Conservation (phyloP, 2,329 filamentous ascomycete species). For the Aspergillus oerlinghausenensis region DNA sequence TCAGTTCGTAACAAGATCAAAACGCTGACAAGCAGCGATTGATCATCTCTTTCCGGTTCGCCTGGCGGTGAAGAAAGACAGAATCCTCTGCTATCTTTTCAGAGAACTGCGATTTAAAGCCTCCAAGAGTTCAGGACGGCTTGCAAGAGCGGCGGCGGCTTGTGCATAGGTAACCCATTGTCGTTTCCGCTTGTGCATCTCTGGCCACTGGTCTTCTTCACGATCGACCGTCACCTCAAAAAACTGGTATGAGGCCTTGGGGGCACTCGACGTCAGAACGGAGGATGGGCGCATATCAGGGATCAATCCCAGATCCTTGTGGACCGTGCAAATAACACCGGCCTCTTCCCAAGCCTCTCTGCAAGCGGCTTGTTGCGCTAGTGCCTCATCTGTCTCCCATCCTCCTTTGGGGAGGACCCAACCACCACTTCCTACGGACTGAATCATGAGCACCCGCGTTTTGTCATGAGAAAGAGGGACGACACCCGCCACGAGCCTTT, state of each 20-base stretch:
- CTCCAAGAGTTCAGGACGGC: constrained; percentile 80
- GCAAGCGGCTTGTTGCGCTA: constrained; percentile 74
- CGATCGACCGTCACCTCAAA: constrained; percentile 80
- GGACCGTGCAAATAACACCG: constrained; percentile 79
- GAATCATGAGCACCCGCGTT: constrained; percentile 84
- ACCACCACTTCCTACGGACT: constrained; percentile 82
- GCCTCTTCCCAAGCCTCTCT: constrained; percentile 98
- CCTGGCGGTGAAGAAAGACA: constrained; percentile 1
- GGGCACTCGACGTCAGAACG: constrained; percentile 54
- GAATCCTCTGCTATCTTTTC: constrained; percentile 40
- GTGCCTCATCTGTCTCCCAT: constrained; percentile 92
- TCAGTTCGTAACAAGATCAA: constrained; percentile 19
- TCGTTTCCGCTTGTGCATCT: constrained; percentile 83
- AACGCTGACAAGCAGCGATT: neutral
- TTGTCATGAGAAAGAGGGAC: constrained; percentile 85
- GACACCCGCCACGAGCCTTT: constrained; percentile 90
- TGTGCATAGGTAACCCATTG: constrained; percentile 84
- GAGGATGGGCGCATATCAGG: constrained; percentile 65
- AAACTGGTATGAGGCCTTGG: constrained; percentile 60
- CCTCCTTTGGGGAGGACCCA: constrained; percentile 98
- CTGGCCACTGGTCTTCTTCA: constrained; percentile 86
- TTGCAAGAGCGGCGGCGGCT: constrained; percentile 70
- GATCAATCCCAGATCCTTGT: constrained; percentile 81
- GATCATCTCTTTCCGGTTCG: neutral
- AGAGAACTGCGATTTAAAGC: constrained; percentile 78